Conservation (phyloP, 1,284 basidiomycete genomes). For the Apiotrichum montevideense region DNA sequence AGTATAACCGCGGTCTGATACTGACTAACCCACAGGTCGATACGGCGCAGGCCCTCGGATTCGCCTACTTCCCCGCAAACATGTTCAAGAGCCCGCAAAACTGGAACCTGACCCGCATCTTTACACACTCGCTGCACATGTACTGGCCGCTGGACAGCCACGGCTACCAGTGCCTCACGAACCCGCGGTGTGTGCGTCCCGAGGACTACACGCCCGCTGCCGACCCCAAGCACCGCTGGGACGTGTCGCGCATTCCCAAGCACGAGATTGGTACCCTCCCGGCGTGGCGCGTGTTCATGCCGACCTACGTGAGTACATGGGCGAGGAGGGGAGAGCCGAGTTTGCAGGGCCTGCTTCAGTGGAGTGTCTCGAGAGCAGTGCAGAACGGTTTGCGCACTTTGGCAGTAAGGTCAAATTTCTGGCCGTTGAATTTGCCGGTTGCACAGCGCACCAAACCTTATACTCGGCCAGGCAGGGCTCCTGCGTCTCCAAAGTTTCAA, state of each 20-base stretch:
- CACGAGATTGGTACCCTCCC: constrained; percentile 36
- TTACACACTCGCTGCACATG: constrained; percentile 3
- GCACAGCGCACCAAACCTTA: too few species aligned
- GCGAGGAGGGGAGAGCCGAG: too few species aligned
- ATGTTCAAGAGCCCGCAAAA: not conserved
- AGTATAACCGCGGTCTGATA: too few species aligned
- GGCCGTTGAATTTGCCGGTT: too few species aligned
- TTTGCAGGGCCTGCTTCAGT: too few species aligned
- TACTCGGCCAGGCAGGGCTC: too few species aligned
- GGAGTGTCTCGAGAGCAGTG: too few species aligned
- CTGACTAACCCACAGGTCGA: not conserved
- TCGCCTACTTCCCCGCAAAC: not conserved
- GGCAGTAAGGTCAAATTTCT: too few species aligned
- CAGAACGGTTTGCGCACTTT: too few species aligned
- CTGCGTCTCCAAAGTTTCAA: too few species aligned
- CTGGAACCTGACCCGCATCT: constrained; percentile 2
- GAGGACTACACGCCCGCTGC: constrained; percentile 32
- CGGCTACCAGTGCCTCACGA: constrained; percentile 32
- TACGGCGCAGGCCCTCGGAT: not conserved
- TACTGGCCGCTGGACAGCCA: constrained; percentile 17
- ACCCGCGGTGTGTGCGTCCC: constrained; percentile 38
- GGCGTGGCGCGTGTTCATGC: constrained; percentile 33
- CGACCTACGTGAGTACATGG: constrained; percentile 34
- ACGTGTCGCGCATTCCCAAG: constrained; percentile 19
- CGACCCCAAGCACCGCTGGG: constrained; percentile 19